Percentiles rank a stretch among this genome's conserved stretches.
phyloP scores from a whole-genome alignment of 441 rosid species.

The Theobroma grandiflorum region DNA sequence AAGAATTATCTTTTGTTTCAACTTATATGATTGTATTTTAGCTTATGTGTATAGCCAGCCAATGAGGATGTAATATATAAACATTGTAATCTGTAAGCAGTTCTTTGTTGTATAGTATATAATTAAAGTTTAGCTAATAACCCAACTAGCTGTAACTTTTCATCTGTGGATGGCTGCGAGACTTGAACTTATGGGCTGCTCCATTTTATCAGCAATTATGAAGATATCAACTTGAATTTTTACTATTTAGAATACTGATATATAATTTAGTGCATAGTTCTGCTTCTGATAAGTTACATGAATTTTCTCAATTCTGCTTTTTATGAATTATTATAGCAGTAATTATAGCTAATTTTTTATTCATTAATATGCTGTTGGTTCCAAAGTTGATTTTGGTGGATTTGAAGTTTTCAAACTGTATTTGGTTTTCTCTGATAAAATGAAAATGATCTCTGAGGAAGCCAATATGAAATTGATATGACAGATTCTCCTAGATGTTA shows the following conservation, averaged over 20 bases:
- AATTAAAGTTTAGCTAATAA: background rate
- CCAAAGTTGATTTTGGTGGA: background rate
- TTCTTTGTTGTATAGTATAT: background rate
- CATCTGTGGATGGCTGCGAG: background rate
- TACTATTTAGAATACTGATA: too few species aligned
- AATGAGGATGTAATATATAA: background rate
- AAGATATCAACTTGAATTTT: too few species aligned
- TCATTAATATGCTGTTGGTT: background rate
- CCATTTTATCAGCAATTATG: too few species aligned
- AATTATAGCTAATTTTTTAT: background rate
- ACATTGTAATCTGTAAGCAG: background rate
- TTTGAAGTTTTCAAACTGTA: background rate
- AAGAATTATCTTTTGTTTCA: background rate
- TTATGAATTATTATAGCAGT: too few species aligned
- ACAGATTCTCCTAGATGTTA: background rate
- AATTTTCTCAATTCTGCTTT: too few species aligned
- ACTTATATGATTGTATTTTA: background rate
- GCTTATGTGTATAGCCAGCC: background rate
- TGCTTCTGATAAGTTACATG: too few species aligned
- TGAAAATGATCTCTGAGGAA: background rate
- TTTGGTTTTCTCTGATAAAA: background rate
- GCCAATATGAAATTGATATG: background rate
- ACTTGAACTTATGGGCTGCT: too few species aligned
- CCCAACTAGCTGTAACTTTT: background rate
- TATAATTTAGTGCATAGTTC: too few species aligned